Evolutionary conservation across 495 filamentous ascomycete genomes (phyloP).

Genomic region (Neurospora sp.): DNA sequence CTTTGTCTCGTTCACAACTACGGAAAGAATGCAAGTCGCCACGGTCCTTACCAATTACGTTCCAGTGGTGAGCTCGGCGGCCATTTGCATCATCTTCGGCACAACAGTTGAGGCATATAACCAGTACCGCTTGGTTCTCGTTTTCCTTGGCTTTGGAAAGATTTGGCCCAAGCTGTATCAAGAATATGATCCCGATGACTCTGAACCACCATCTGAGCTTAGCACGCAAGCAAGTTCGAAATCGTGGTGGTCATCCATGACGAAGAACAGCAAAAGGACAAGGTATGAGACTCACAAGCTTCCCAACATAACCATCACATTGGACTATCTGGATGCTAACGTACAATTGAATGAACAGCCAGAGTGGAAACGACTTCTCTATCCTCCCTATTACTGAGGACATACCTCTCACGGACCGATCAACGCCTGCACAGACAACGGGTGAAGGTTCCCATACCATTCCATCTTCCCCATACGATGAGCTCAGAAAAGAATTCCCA

Average conservation of each 20-base stretch:
- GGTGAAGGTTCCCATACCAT: neutral
- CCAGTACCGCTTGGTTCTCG: conserved; percentile 54
- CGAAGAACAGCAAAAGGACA: neutral
- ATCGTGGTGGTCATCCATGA: conserved; percentile 7
- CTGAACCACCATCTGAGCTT: neutral
- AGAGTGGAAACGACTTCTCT: conserved; percentile 6
- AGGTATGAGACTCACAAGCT: neutral
- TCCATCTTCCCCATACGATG: neutral
- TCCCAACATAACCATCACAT: neutral
- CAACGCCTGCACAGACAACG: neutral
- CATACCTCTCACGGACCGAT: neutral
- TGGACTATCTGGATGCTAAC: neutral
- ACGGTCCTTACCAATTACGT: conserved; percentile 62
- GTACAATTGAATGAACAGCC: neutral
- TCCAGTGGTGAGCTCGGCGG: conserved; percentile 45
- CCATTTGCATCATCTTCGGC: conserved; percentile 73
- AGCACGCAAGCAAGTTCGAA: neutral
- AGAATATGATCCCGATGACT: conserved; percentile 14
- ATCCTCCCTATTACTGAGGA: conserved; percentile 9
- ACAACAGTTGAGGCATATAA: conserved; percentile 63
- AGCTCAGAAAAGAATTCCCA: neutral
- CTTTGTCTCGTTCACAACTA: conserved; percentile 51
- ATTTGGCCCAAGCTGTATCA: conserved; percentile 32
- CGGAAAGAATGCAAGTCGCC: conserved; percentile 27
- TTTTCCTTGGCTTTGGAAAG: conserved; percentile 39